Base-by-base conservation (phyloP, 2,329 filamentous ascomycete species). In the Xylaria sp. region DNA sequence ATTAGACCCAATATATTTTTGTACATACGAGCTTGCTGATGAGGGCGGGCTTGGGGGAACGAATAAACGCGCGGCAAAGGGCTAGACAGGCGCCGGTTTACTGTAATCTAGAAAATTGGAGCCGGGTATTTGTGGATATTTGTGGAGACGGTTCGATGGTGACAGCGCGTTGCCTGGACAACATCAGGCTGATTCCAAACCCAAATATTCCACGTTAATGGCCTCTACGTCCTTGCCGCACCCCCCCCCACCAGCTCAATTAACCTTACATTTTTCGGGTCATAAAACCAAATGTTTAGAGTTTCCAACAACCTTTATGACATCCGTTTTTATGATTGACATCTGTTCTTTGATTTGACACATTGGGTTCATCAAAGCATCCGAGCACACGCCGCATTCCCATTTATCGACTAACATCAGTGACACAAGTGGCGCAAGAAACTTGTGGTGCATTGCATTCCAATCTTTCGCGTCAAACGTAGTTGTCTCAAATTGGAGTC, bases 401-500 rank as follows among this genome's bases (percentile, higher is more conserved):
- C 65, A 61, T 70, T 62, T 42, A 59, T 57, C 31, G 11, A 48
- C 28, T 54, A 17, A 65, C 54, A n/a, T 3, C 26, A 20, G 59
- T 48, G 28, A 28, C 61, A 66, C 38, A 13, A 63, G 65, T 57
- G n/a, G 44, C 54, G 56, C 58, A 46, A 20, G 23, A 31, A n/a
- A 33, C 53, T 54, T 56, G 59, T 66, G 42, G n/a, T 54, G 31
- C 46, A 56, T 59, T 51, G 15, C 67, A 71, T 71, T 71, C 69
- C 67, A 69, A 26, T 58, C 53, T 6, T 38, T 61, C 61, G 61
- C 59, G 44, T 28, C 26, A 7, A 54, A 15, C 58, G 60, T 31
- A 69, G 38, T 51, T 67, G 64, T 62, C 66, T 66, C 60, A 67
- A 26, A 20, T 20, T 6, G 13, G 6, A 49, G 11, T 40, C 17